phyloP scores from a whole-genome alignment of 2,329 filamentous ascomycete species.

The Fusarium beomiforme region DNA sequence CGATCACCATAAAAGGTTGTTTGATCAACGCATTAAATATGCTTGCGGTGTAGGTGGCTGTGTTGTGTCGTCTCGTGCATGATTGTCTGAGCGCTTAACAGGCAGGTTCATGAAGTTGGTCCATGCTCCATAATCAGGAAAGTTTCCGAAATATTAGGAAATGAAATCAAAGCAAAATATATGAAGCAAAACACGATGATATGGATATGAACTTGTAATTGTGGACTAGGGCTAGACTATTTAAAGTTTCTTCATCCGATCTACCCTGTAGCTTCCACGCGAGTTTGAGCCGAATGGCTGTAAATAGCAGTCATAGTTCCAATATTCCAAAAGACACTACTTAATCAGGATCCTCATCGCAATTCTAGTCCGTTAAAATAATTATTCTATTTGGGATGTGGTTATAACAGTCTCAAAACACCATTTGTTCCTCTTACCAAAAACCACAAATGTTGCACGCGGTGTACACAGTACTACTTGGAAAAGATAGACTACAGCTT shows the following conservation, averaged over 20 bases:
- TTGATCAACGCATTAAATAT: not conserved
- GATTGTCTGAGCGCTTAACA: not conserved
- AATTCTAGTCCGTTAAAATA: not conserved
- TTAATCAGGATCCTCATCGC: not conserved
- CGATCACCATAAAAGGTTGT: not conserved
- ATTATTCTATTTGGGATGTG: not conserved
- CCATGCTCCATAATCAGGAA: not conserved
- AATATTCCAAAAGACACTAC: too few relatives aligned
- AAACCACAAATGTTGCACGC: not conserved
- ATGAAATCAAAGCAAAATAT: too few relatives aligned
- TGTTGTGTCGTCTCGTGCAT: not conserved
- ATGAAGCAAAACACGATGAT: too few relatives aligned
- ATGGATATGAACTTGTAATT: too few relatives aligned
- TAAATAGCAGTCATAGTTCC: too few relatives aligned
- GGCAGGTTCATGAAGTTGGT: not conserved
- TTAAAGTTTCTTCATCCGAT: too few relatives aligned
- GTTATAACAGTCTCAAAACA: not conserved
- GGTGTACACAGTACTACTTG: not conserved
- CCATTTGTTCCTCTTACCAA: accelerated
- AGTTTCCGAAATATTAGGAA: not conserved
- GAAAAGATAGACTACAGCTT: not conserved
- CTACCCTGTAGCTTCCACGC: not conserved
- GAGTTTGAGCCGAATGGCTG: not conserved
- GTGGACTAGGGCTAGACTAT: too few relatives aligned
- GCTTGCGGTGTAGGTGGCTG: not conserved